Conservation (phyloP, 139 green algal species). For the Asterochloris erici region DNA sequence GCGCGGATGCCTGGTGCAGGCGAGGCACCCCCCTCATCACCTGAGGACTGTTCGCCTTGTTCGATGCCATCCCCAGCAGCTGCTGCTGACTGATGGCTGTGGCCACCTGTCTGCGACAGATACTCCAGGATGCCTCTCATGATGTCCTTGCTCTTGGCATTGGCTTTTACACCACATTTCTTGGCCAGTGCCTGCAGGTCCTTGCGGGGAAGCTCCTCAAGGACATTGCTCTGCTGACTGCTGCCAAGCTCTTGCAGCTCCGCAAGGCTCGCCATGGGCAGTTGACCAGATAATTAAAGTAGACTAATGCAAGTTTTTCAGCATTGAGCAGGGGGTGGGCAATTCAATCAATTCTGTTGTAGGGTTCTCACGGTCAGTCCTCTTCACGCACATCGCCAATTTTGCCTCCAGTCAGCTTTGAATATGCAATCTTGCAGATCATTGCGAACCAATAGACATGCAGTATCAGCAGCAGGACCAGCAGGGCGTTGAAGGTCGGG, state of each 20-base stretch:
- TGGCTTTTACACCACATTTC: conserved; percentile 4
- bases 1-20: background rate
- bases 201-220: conserved; percentile 5
- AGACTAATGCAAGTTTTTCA: too few relatives aligned
- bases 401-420: conserved; percentile 30
- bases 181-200: conserved; percentile 16
- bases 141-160: conserved; percentile 15
- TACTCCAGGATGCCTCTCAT: background rate
- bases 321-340: too few relatives aligned
- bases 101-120: too few relatives aligned
- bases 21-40: background rate
- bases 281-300: too few relatives aligned
- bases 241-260: too few relatives aligned
- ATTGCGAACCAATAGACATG: conserved; percentile 80
- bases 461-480: conserved; percentile 55
- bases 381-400: conserved; percentile 54
- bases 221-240: too few relatives aligned
- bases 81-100: background rate
- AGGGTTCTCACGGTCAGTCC: background rate
- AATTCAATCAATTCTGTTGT: too few relatives aligned
- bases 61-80: background rate
- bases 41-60: background rate
- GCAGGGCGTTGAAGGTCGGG: conserved; percentile 44
- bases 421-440: conserved; percentile 49
- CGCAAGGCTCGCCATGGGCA: too few relatives aligned